Conservation (phyloP, 306 rosid species). For the Morella rubra region DNA sequence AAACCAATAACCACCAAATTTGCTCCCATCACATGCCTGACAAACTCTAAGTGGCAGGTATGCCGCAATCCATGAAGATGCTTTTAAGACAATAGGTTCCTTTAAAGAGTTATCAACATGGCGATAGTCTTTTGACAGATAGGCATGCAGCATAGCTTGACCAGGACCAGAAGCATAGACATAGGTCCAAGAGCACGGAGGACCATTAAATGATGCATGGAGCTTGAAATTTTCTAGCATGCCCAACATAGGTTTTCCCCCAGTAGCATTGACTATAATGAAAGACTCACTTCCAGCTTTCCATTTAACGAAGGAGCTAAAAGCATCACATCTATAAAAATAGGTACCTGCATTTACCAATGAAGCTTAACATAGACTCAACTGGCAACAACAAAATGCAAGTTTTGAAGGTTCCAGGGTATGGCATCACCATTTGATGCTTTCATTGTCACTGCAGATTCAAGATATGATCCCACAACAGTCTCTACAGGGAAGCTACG, state of each 20-base stretch:
- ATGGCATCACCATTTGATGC: constrained; percentile 65
- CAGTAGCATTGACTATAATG: constrained; percentile 60
- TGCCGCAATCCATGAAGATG: constrained; percentile 67
- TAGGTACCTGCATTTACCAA: constrained; percentile 62
- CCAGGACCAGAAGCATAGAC: constrained; percentile 77
- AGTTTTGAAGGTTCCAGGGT: constrained; percentile 16
- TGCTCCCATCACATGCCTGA: constrained; percentile 81
- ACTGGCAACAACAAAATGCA: constrained; percentile 21
- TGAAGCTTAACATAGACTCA: constrained; percentile 28
- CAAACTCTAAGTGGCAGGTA: constrained; percentile 64
- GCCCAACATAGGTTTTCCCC: constrained; percentile 47
- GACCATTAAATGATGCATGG: constrained; percentile 43
- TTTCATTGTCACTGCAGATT: constrained; percentile 89
- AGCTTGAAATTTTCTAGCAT: constrained; percentile 39
- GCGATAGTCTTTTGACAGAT: constrained; percentile 61
- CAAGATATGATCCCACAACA: constrained; percentile 81
- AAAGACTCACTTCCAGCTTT: constrained; percentile 76
- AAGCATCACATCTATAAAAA: constrained; percentile 81
- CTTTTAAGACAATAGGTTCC: constrained; percentile 67
- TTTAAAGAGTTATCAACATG: constrained; percentile 41
- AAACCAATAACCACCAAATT: constrained; percentile 86
- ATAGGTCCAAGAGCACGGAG: constrained; percentile 74
- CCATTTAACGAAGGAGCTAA: constrained; percentile 77
- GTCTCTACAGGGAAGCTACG: constrained; percentile 81
- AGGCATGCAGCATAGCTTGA: constrained; percentile 71